Evolutionary conservation across 495 filamentous ascomycete species (phyloP), one percentile per base, ranked within the genome.

Genomic region (Diplogelasinospora grovesii): DNA sequence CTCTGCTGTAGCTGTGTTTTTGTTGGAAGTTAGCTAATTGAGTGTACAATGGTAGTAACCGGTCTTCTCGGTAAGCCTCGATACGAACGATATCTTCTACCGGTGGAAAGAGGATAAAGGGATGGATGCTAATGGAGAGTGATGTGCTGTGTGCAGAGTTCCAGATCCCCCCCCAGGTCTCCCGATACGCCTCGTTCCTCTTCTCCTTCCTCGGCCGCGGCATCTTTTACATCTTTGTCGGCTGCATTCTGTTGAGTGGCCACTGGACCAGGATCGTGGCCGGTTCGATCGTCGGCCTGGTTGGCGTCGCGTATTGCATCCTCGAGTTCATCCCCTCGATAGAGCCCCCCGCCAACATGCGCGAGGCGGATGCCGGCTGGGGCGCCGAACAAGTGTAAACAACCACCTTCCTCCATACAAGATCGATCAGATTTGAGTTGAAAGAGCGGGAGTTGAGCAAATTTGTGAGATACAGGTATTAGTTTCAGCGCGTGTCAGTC

Each of bases 281-380:
- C 39, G 86, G 83, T 35, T 72, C 77, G 19, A 66, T 89, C 52
- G 68, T 96, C 43, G 87, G 79, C 26, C 45, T 90, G 33, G 73
- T 85, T 42, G 90, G 90, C 39, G 52, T 93, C 27, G 81, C 60
- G 25, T 98, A 96, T 64, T 67, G 78, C 35, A 85, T 75, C 14
- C 77, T 97, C 49, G 89, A 97, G 68, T 99, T 87, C 65, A 81
- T 96, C 41, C 92, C 93, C 0, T 89, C 81, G 26, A 95, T 99
- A 57, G 92, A 99, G 72, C 90, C 93, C 15, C 93, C 93, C 14
- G 82, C 87, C 52, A 99, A 95, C 69, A 99, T 99, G 93, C 79
- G 92, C 62, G 89, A 94, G 63, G 70, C 68, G 42, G 87, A 92
- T 65, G 82, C 77, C 41, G 81, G 87, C 50, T 95, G 89, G 89